Evolutionary conservation across 495 filamentous ascomycete species (phyloP), one percentile per base, ranked within the genome.

Genomic region (Aspergillus steynii): DNA sequence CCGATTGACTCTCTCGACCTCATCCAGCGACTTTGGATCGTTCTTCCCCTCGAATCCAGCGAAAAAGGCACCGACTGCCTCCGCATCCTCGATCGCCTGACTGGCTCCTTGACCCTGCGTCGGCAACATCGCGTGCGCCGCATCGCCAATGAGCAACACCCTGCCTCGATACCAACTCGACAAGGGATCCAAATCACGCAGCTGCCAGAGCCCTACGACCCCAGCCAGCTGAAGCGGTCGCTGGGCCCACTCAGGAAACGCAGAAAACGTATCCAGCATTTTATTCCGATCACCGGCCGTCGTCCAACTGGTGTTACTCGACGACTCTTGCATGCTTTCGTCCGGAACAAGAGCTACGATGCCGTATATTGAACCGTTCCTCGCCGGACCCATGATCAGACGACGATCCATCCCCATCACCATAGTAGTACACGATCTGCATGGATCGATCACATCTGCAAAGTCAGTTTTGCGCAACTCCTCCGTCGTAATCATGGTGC

Each of bases 111-210:
- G 75, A 0, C 75, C 76, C 50, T 78, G 74, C 29, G 71, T 63
- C 2, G 77, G 77, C 4, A 71, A 64, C 76, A 81, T 77, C 2
- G 76, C 73, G 56, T 81, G 78, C 1, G 78, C 77, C 0, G 78
- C 76, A 53, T 81, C 78, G 1, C 77, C 78, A 48, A 80, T 75
- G 20, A 81, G 67, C 32, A 81, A 76, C 4, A 72, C 67, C 3
- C 75, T 71, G 8, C 74, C 78, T 15, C 53, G 52, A 51, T 63
- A 53, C 77, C 77, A 82, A 1, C 55, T 71, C 10, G 61, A 59
- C 2, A 82, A 64, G 0, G 77, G 74, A 37, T 78, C 71, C 53
- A 78, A 46, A 62, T 82, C 79, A n/a, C 73, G 77, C 5, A 80
- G 65, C 55, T 80, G 74, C 76, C 75, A 82, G 0, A 78, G 46